phyloP scores from a whole-genome alignment of 2,329 filamentous ascomycete species.

The Colletotrichum spaethianum region DNA sequence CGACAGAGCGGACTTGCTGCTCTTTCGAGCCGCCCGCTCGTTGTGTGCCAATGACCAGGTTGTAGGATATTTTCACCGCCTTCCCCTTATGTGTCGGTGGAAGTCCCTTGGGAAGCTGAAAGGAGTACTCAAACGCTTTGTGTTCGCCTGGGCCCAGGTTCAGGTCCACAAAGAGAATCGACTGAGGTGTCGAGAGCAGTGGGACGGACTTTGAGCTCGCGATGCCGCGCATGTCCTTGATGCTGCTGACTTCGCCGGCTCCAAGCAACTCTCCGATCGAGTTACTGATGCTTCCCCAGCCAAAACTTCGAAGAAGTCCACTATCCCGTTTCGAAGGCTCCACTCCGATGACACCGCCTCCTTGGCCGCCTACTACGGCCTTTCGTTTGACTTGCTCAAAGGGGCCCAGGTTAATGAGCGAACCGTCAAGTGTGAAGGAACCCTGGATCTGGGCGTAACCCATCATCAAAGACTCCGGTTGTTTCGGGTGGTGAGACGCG shows the following conservation, averaged over 20 bases:
- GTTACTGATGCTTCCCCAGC: conserved; percentile 89
- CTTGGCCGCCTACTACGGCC: conserved; percentile 88
- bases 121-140: conserved; percentile 87
- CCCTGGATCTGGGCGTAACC: conserved; percentile 95
- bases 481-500: conserved; percentile 58
- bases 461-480: conserved; percentile 93
- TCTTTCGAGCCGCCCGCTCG: conserved; percentile 83
- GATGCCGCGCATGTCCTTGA: conserved; percentile 94
- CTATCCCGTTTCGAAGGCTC: conserved; percentile 81
- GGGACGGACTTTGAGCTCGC: conserved; percentile 90
- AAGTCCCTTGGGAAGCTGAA: conserved; percentile 88
- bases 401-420: conserved; percentile 87
- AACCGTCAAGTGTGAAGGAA: conserved; percentile 92
- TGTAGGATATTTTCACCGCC: conserved; percentile 94
- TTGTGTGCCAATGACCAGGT: conserved; percentile 92
- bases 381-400: conserved; percentile 98
- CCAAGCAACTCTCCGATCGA: conserved; percentile 92
- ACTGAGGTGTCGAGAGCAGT: conserved; percentile 94
- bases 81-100: conserved; percentile 93
- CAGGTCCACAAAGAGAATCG: conserved; percentile 94
- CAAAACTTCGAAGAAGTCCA: conserved; percentile 85
- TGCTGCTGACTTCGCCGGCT: conserved; percentile 88
- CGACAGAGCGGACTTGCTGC: conserved; percentile 90
- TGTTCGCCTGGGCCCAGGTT: conserved; percentile 90
- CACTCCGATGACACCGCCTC: conserved; percentile 87